Conservation (phyloP, 2,329 filamentous ascomycete species). For the Lachnellula arida region DNA sequence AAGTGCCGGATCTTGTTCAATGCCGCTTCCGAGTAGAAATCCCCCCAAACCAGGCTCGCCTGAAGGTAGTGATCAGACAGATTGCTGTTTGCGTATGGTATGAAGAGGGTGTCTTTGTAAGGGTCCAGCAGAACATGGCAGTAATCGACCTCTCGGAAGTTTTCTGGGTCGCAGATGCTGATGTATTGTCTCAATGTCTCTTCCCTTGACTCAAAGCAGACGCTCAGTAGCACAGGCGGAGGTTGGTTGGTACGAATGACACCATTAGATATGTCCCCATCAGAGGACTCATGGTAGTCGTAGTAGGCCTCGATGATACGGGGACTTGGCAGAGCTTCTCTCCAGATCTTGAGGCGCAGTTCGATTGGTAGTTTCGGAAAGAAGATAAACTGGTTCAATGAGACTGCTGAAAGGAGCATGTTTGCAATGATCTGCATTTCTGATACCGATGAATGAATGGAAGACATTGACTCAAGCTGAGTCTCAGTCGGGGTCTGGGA, state of each 20-base stretch:
- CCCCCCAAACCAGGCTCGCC: background rate
- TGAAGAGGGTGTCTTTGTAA: background rate
- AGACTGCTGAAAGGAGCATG: background rate
- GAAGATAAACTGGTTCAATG: background rate
- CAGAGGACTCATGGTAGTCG: background rate
- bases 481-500: background rate
- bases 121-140: background rate
- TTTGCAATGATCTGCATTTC: background rate
- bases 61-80: background rate
- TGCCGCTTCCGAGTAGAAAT: background rate
- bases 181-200: background rate
- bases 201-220: background rate
- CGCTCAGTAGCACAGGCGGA: background rate
- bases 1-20: background rate
- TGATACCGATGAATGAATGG: background rate
- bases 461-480: background rate
- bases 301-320: background rate
- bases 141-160: background rate
- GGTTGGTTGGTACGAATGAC: background rate
- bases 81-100: background rate
- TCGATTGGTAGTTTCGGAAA: conserved; percentile 7
- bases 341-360: conserved; percentile 34
- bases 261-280: background rate
- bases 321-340: background rate
- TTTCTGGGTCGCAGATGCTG: background rate